Conservation (phyloP, 2,329 filamentous ascomycete species). For the Neobulgaria alba region DNA sequence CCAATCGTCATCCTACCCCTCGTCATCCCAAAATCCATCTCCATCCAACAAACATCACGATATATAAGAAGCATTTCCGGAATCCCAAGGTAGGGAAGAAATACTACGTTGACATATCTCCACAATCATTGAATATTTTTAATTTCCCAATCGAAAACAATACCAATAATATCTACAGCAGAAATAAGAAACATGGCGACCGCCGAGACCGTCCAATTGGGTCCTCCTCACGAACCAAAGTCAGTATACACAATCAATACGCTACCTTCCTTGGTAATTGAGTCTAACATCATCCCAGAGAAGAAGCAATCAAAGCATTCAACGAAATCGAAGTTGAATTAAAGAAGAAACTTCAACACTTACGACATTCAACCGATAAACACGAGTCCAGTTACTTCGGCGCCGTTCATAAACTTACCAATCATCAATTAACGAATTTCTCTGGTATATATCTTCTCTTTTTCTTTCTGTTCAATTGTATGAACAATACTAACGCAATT, state of each 20-base stretch:
- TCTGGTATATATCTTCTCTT: slow-evolving; percentile 21
- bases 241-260: too few species aligned
- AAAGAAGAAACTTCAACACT: slow-evolving; percentile 41
- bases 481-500: not conserved
- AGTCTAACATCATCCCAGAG: too few species aligned
- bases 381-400: slow-evolving; percentile 48
- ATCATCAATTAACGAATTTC: slow-evolving; percentile 26
- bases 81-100: not conserved
- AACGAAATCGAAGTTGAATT: slow-evolving; percentile 41
- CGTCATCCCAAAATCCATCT: too few species aligned
- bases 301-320: slow-evolving; percentile 43
- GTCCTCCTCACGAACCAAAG: slow-evolving; percentile 33
- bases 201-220: slow-evolving; percentile 43
- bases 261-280: too few species aligned
- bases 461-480: not conserved
- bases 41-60: too few species aligned
- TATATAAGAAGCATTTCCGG: too few species aligned
- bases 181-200: slow-evolving; percentile 22
- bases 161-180: not conserved
- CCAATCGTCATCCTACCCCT: not conserved
- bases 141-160: too few species aligned
- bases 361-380: slow-evolving; percentile 40
- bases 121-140: too few species aligned
- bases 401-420: slow-evolving; percentile 30
- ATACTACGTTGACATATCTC: not conserved